Conservation (phyloP, 345 rosid species). For the Capsella bursapastoris region DNA sequence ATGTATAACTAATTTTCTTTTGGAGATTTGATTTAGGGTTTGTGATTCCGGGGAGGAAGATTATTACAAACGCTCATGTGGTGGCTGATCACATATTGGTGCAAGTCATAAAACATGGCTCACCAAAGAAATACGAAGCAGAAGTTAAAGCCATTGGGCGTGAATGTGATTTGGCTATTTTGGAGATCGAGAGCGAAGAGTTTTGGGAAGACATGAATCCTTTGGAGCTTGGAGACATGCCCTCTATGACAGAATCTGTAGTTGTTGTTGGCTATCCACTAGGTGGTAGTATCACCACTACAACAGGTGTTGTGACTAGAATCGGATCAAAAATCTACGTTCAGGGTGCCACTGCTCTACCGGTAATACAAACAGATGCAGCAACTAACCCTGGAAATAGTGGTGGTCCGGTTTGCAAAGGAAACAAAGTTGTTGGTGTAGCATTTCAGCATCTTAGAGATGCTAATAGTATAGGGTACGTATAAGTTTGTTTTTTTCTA, state of each 20-base stretch:
- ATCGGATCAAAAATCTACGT: too few species aligned
- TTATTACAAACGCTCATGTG: neutral
- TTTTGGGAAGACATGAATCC: neutral
- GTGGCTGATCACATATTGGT: conserved; percentile 2
- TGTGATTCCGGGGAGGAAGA: neutral
- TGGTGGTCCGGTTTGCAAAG: too few species aligned
- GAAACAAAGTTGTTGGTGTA: neutral
- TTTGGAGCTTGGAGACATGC: neutral
- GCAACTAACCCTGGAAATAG: too few species aligned
- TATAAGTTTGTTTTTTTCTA: neutral
- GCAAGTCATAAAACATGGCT: neutral
- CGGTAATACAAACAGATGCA: too few species aligned
- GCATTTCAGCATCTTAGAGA: neutral
- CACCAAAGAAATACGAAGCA: neutral
- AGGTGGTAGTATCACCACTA: too few species aligned
- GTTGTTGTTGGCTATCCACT: neutral
- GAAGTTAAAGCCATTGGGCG: neutral
- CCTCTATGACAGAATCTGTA: neutral
- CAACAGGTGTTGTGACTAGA: too few species aligned
- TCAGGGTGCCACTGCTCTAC: too few species aligned
- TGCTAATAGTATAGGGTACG: neutral
- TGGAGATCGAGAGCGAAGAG: neutral
- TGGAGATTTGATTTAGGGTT: neutral
- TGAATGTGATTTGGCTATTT: neutral
- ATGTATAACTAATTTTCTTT: neutral